Base-by-base conservation (phyloP, 2,329 filamentous ascomycete species). In the Pezicula radicicola region DNA sequence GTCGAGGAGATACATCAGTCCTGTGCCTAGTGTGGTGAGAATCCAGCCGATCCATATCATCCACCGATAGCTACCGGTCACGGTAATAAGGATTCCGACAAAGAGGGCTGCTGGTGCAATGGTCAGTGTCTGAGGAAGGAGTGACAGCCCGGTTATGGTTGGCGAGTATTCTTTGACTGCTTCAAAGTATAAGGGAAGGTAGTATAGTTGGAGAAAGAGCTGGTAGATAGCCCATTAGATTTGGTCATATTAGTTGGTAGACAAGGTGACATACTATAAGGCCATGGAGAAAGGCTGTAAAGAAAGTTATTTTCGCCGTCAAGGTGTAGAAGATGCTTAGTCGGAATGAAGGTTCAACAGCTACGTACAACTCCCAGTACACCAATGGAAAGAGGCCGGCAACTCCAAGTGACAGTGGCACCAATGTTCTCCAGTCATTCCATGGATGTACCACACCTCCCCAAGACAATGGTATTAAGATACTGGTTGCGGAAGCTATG, bases 371-470 rank as follows among this genome's bases (percentile, higher is more conserved):
- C 13, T 43, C 46, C 59, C 79, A 84, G 25, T 76, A 65, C 18
- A 73, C 68, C 58, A 83, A 83, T 6, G 60, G 66, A 4, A 75
- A 57, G 8, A 87, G 64, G 1, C 78, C 75, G 0, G 68, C 61
- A 1, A 68, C 60, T 3, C 83, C 82, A 9, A 86, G 39, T 5
- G 80, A 64, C 12, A 88, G 65, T 0, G 83, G 84, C 0, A 83
- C 73, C 3, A 88, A 67, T 0, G 81, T 84, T 1, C 75, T 72
- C 74, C 78, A 85, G 8, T 75, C 80, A 44, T 69, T 63, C 84
- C 84, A 88, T 0, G 74, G 62, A 62, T 85, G 87, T 67, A 83
- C 77, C 13, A 85, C 74, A 27, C 83, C 84, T 35, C 51, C 85
- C 72, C 80, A 83, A 1, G 81, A 81, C 4, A 86, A 64, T 0